Base-by-base conservation (phyloP, 768 basidiomycete species). In the Suillus variegatus region DNA sequence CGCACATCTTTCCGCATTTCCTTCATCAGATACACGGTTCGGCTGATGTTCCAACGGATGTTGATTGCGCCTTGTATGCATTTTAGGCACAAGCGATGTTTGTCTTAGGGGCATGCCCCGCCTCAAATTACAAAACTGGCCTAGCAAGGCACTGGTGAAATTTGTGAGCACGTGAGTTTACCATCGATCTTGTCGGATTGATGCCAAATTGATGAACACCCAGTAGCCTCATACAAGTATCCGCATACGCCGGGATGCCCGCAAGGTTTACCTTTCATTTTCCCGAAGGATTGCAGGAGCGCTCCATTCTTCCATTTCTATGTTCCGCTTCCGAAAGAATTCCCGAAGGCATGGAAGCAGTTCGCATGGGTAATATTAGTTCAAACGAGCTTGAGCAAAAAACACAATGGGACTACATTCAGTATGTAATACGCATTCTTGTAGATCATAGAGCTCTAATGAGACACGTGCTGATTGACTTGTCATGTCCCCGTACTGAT, bases 361-460 rank as follows among this genome's bases (percentile, higher is more conserved):
- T 28, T 22, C 38, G 9, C 38, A 22, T 40, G 13, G 54, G 13
- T 57, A 14, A 28, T 28, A 10, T 25, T 28, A 10, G 20, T 40
- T 60, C 22, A 41, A 28, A 10, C 36, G 18, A 28, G 38, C 14
- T 41, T 18, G 57, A 25, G 13, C 8, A 35, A 58, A 58, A 35
- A 41, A 58, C 32, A 32, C 32, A 32, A 32, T 57, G 36, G 25
- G 49, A 51, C 28, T 20, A 13, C 35, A 7, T 13, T n/a, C 32
- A 55, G 58, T 60, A 60, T 60, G 58, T 60, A 60, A 60, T 60
- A 60, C 16, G 40, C 40, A 58, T 20, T 60, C 10, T 28, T 60
- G 6, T 40, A 38, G n/a, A 40, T 4, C 14, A 2, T 57, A 13
- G 22, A 22, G 6, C 10, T 40, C 57, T 58, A 18, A 41, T 40